phyloP scores from a whole-genome alignment of 2,329 filamentous ascomycete genomes.

The Chrysosporium queenslandicum region DNA sequence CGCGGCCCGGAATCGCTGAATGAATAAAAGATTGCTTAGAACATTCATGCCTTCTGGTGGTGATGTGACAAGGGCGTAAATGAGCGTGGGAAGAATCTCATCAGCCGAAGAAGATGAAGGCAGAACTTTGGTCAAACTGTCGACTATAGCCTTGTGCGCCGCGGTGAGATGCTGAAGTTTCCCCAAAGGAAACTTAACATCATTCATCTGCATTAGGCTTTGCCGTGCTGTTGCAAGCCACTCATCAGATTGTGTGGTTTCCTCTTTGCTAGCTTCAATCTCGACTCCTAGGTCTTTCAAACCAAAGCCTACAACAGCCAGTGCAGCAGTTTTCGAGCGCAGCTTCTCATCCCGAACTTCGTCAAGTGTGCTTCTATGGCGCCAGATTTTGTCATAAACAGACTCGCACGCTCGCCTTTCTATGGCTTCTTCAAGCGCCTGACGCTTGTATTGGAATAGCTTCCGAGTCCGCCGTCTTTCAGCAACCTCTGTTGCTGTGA shows the following conservation, averaged over 20 bases:
- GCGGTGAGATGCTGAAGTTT: conserved; percentile 83
- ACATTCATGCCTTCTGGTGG: conserved; percentile 76
- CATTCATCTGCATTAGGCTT: conserved; percentile 70
- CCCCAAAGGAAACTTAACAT: conserved; percentile 76
- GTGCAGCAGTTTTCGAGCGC: conserved; percentile 81
- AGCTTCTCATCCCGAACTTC: conserved; percentile 92
- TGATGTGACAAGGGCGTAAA: conserved; percentile 88
- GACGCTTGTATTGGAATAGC: conserved; percentile 65
- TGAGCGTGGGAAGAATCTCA: conserved; percentile 92
- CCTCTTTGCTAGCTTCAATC: conserved; percentile 49
- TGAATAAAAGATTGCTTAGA: conserved; percentile 90
- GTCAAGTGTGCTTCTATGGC: conserved; percentile 82
- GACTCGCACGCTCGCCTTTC: conserved; percentile 77
- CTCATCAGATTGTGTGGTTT: conserved; percentile 59
- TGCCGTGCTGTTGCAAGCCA: conserved; percentile 61
- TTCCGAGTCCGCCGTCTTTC: conserved; percentile 69
- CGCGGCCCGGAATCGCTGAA: conserved; percentile 79
- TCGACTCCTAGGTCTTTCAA: conserved; percentile 75
- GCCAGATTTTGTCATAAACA: conserved; percentile 80
- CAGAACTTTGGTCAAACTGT: conserved; percentile 59
- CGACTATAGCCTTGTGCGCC: conserved; percentile 88
- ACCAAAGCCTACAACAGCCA: conserved; percentile 85
- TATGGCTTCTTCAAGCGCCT: conserved; percentile 77
- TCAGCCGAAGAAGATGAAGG: conserved; percentile 79
- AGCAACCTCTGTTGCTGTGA: conserved; percentile 75